phyloP scores from a whole-genome alignment of 2,329 filamentous ascomycete genomes.

The Rhynchosporium secalis region DNA sequence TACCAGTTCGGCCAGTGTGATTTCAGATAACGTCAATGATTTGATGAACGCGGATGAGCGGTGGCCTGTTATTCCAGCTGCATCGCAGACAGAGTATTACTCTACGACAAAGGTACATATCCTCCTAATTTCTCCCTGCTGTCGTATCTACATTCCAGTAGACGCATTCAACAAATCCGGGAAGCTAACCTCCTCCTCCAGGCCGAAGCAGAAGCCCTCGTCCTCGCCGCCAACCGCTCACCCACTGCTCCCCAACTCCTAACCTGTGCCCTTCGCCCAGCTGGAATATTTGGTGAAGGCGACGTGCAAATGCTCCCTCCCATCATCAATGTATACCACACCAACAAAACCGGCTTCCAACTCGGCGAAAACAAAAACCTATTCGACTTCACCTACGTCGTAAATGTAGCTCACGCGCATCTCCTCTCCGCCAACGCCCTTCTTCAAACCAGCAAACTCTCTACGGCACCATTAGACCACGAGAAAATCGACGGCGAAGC shows the following conservation, averaged over 20 bases:
- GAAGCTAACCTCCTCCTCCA: conserved; percentile 35
- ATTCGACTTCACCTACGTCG: conserved; percentile 70
- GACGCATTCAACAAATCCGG: neutral
- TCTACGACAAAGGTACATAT: conserved; percentile 72
- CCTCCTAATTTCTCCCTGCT: neutral
- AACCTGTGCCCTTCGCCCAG: conserved; percentile 80
- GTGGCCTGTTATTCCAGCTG: conserved; percentile 73
- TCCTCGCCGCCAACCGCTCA: conserved; percentile 72
- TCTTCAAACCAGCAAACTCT: conserved; percentile 37
- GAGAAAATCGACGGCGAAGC: conserved; percentile 80
- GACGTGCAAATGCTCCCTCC: conserved; percentile 76
- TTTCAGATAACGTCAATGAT: conserved; percentile 78
- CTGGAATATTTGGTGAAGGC: conserved; percentile 88
- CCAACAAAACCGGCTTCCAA: conserved; percentile 72
- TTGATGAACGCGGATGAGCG: conserved; percentile 77
- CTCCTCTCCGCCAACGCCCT: conserved; percentile 68
- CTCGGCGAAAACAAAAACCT: conserved; percentile 73
- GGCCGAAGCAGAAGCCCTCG: conserved; percentile 79
- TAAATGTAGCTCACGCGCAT: conserved; percentile 75
- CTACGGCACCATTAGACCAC: conserved; percentile 64
- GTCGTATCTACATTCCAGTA: neutral
- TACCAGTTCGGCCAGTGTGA: conserved; percentile 84
- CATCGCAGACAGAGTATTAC: conserved; percentile 76
- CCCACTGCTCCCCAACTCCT: conserved; percentile 54
- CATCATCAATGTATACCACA: conserved; percentile 69